Base-by-base conservation (phyloP, 2,329 filamentous ascomycete genomes). In the Xylaria sp. region DNA sequence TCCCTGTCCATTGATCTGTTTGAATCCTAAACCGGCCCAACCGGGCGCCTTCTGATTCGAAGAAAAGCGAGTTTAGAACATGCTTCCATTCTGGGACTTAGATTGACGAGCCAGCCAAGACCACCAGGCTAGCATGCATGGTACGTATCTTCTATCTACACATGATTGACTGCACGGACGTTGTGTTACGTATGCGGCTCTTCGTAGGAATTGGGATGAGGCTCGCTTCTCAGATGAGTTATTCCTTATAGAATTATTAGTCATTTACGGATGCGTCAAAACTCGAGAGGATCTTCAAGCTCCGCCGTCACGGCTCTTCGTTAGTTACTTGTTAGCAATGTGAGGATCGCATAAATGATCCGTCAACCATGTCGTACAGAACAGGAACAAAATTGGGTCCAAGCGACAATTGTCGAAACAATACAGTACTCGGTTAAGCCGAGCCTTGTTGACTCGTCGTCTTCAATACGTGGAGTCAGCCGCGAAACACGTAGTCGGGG, bases 131-230 rank as follows among this genome's bases (percentile, higher is more conserved):
- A 44, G 36, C 20, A 59, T 58, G 44, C 15, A 40, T 33, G 31
- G 56, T 56, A 59, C 20, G 44, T 51, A 63, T 28, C n/a, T 17
- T 20, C 2, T 57, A 36, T 42, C 38, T 56, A 63, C 56, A 46
- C n/a, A 46, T 44, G 59, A 56, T 59, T 40, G 42, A 40, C 66
- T 46, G 56, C 58, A 66, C 17, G 58, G 58, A 42, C 60, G 42
- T 68, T 33, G 40, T 53, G 44, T 59, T 66, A 46, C 58, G 28
- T 51, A 58, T 68, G 63, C 66, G 66, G 66, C 66, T 68, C 66
- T 68, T 65, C 60, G 65, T 4, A 63, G 59, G 59, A 67, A 63
- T 54, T 28, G 38, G 53, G 40, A 67, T 67, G 60, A 58, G 53
- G 53, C 53, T 63, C 54, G 56, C 54, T 46, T 59, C 40, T 15